Conservation (phyloP, 805 yeast species). For the Wickerhamomyces subpelliculosus region DNA sequence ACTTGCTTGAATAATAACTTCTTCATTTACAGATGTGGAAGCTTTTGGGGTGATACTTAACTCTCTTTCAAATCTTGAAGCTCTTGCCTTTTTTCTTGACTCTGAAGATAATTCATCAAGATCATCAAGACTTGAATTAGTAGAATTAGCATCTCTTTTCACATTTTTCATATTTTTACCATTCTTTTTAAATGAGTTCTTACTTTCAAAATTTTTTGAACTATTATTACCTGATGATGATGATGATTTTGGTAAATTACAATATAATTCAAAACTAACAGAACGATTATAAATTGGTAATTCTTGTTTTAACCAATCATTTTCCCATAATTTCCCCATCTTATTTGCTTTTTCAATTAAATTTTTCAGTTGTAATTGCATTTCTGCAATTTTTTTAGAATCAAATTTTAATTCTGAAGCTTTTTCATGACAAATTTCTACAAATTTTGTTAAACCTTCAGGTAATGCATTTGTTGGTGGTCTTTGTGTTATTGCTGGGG, state of each 20-base stretch:
- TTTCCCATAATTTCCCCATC: constrained; percentile 18
- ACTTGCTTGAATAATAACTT: constrained; percentile 25
- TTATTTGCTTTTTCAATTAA: constrained; percentile 20
- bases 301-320: constrained; percentile 22
- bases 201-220: too few relatives aligned
- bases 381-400: constrained; percentile 6
- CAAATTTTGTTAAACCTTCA: constrained; percentile 14
- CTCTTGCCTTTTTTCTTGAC: constrained; percentile 26
- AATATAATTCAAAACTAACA: constrained; percentile 8
- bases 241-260: constrained; percentile 7
- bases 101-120: constrained; percentile 16
- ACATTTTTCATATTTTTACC: constrained; percentile 1
- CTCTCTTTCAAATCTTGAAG: constrained; percentile 28
- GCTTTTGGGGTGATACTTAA: constrained; percentile 8
- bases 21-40: constrained; percentile 20
- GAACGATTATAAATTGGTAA: constrained; percentile 16
- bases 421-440: constrained; percentile 15
- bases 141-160: not conserved
- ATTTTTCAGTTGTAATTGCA: constrained; percentile 19
- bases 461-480: constrained; percentile 9
- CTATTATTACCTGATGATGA: too few relatives aligned
- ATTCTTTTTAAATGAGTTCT: too few relatives aligned
- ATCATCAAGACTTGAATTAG: constrained; percentile 1
- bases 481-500: not conserved
- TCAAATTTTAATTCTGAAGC: constrained; percentile 11